Evolutionary conservation across 2,329 filamentous ascomycete species (phyloP), one percentile per base, ranked within the genome.

Genomic region (Penicillium sp.): DNA sequence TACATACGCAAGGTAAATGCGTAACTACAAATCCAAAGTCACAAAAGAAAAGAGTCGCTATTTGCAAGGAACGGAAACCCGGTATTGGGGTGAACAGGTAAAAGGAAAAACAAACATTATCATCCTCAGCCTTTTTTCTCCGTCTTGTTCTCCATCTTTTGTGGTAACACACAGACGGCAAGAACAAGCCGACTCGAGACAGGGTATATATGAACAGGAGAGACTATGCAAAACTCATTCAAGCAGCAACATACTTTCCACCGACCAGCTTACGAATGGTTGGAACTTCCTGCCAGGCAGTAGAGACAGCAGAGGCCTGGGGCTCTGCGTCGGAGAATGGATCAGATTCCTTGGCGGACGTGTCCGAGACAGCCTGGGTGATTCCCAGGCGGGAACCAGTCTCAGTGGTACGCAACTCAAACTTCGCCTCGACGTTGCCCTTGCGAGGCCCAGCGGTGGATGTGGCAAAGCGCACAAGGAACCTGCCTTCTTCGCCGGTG

Each of bases 391-490:
- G 85, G 58, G 84, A 88, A 1, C 82, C 83, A 1, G 75, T 73
- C 26, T 81, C 73, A 32, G 81, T 77, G 2, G 77, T 80, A 39
- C 66, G 69, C 18, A 88, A 76, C 68, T 96, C 91, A 85, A 92
- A 97, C 49, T 87, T 80, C 0, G 90, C 90, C 69, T 99, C 93
- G 7, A 95, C 82, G 47, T 84, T 85, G 0, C 91, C 91, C 4
- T 89, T 84, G 56, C 84, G 85, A 0, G 89, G 86, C 62, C 84
- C 84, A 45, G 84, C 80, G 20, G 84, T 84, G 27, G 92, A 87
- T 0, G 89, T 90, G 20, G 87, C 77, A 61, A 99, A 89, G 3
- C 91, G 84, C 52, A 91, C 94, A 6, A 96, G 86, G 51, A 97
- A 84, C 73, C 91, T 93, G 64, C 88, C 82, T 58, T 84, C 81